Percentiles rank a stretch among this genome's conserved stretches.
These are phyloP conservation scores for Monosporascus sp. DNA, from an alignment of 2,329 filamentous ascomycete species.

Conservation along the genomic window DNA sequence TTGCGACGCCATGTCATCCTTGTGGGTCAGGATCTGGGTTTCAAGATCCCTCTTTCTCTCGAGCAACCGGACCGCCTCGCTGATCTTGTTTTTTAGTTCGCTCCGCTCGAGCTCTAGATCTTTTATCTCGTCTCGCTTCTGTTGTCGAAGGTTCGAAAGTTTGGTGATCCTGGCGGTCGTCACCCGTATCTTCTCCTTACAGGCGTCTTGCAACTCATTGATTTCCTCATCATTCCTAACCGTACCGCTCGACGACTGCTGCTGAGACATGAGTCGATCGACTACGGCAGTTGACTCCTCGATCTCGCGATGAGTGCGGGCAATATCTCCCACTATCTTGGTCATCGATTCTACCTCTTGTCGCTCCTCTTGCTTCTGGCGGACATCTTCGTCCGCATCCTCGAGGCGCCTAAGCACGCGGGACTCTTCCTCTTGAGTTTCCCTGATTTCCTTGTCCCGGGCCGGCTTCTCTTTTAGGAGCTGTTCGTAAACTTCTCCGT, in stretches of 20 bases:
- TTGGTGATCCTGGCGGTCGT: constrained; percentile 61
- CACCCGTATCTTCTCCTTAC: constrained; percentile 61
- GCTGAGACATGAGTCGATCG: constrained; percentile 66
- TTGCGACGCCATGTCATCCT: constrained; percentile 61
- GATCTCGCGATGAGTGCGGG: constrained; percentile 67
- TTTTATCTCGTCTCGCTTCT: constrained; percentile 61
- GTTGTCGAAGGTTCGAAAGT: constrained; percentile 65
- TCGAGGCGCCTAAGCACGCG: constrained; percentile 57
- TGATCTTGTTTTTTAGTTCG: constrained; percentile 68
- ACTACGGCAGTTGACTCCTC: constrained; percentile 67
- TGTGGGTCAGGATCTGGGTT: constrained; percentile 67
- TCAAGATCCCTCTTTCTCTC: constrained; percentile 73
- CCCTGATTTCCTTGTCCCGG: constrained; percentile 57
- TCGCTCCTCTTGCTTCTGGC: constrained; percentile 58
- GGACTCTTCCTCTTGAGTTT: constrained; percentile 57
- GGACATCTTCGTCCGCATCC: constrained; percentile 60
- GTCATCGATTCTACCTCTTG: constrained; percentile 70
- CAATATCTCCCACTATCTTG: constrained; percentile 71
- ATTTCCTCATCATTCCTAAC: constrained; percentile 77
- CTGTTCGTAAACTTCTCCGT: constrained; percentile 70
- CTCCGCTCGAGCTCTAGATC: constrained; percentile 71
- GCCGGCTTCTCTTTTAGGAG: constrained; percentile 66
- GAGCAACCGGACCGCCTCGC: constrained; percentile 64
- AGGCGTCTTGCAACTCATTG: constrained; percentile 64
- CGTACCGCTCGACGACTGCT: constrained; percentile 60